Conservation (phyloP, 768 basidiomycete genomes). For the Trichaptum fuscoviolaceum region DNA sequence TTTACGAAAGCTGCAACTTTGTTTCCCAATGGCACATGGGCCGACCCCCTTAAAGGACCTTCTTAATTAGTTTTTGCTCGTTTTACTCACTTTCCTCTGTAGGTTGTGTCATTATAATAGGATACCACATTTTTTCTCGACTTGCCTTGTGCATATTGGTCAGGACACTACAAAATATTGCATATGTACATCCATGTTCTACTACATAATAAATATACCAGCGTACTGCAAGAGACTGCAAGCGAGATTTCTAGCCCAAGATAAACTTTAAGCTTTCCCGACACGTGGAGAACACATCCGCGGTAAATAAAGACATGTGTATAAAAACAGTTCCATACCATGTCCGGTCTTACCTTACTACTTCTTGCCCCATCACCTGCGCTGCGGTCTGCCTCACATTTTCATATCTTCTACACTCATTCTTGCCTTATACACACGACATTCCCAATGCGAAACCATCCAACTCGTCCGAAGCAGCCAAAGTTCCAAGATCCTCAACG, state of each 20-base stretch:
- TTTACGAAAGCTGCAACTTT: conserved; percentile 76
- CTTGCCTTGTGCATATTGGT: background rate
- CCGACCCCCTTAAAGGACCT: conserved; percentile 65
- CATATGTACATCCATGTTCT: conserved; percentile 1
- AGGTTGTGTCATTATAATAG: background rate
- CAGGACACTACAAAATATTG: too few species aligned
- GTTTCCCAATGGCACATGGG: conserved; percentile 80
- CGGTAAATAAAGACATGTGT: background rate
- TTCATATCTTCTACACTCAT: background rate
- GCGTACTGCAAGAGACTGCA: background rate
- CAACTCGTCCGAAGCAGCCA: background rate
- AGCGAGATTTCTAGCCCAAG: background rate
- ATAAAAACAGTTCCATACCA: background rate
- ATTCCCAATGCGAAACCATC: background rate
- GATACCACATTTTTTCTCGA: background rate
- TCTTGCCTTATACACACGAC: background rate
- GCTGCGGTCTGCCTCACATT: background rate
- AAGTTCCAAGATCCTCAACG: background rate
- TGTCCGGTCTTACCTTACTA: background rate
- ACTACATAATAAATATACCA: background rate
- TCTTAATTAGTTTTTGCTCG: conserved; percentile 31
- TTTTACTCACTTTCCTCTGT: background rate
- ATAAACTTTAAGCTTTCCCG: background rate
- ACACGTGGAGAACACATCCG: background rate
- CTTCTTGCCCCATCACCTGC: background rate